Conservation (phyloP, 495 filamentous ascomycete genomes). For the Penicillium salamii region DNA sequence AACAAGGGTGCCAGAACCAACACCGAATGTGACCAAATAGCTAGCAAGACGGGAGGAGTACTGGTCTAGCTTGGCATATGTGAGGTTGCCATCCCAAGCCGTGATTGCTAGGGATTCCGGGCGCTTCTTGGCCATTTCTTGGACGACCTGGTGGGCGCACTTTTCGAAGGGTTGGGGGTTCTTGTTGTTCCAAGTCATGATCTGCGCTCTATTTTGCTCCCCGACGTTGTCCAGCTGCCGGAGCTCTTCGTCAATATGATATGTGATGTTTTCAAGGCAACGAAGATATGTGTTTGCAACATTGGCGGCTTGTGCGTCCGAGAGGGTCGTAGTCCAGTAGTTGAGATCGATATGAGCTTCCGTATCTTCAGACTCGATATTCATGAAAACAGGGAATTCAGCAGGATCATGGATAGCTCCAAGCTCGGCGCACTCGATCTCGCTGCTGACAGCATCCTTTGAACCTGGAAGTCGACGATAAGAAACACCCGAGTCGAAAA, state of each 20-base stretch:
- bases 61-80: conserved; percentile 48
- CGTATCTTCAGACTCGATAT: conserved; percentile 49
- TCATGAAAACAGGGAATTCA: conserved; percentile 53
- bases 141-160: conserved; percentile 43
- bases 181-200: conserved; percentile 45
- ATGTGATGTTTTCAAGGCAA: conserved; percentile 41
- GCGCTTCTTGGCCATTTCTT: conserved; percentile 32
- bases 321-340: conserved; percentile 54
- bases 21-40: conserved; percentile 39
- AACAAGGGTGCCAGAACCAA: conserved; percentile 35
- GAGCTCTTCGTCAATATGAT: conserved; percentile 29
- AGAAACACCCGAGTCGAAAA: conserved; percentile 47
- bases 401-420: conserved; percentile 53
- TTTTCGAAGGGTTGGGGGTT: conserved; percentile 33
- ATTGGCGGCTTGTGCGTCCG: conserved; percentile 48
- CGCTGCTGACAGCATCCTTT: conserved; percentile 17
- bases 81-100: conserved; percentile 50
- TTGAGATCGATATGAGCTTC: conserved; percentile 50
- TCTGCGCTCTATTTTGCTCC: conserved; percentile 32
- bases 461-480: conserved; percentile 38
- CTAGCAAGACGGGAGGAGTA: conserved; percentile 44
- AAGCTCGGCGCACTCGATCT: conserved; percentile 38
- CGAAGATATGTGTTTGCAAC: conserved; percentile 49
- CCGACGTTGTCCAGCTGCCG: conserved; percentile 38
- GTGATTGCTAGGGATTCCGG: conserved; percentile 40